Evolutionary conservation across 2,329 filamentous ascomycete species (phyloP).

Genomic region (Cercospora citrullina): DNA sequence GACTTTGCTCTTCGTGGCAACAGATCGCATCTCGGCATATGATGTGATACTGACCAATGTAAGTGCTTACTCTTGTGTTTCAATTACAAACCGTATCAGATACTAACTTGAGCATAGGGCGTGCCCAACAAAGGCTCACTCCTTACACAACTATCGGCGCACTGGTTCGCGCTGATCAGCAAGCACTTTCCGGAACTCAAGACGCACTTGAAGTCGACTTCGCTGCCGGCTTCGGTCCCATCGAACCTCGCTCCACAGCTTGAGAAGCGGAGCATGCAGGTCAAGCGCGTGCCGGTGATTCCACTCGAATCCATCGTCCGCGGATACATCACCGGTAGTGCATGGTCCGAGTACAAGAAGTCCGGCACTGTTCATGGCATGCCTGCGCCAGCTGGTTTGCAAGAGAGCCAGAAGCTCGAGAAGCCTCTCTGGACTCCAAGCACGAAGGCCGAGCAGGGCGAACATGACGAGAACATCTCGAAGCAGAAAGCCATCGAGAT

Average conservation of each 20-base stretch:
- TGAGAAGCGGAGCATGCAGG: constrained; percentile 72
- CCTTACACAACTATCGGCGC: constrained; percentile 65
- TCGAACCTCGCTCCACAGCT: constrained; percentile 35
- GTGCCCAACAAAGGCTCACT: constrained; percentile 68
- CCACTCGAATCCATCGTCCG: constrained; percentile 84
- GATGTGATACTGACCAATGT: constrained; percentile 86
- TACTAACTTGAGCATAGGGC: constrained; percentile 48
- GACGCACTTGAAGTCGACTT: constrained; percentile 63
- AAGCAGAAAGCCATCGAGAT: constrained; percentile 63
- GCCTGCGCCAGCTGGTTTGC: constrained; percentile 64
- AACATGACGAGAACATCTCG: constrained; percentile 83
- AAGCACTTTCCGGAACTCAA: constrained; percentile 57
- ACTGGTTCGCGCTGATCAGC: constrained; percentile 67
- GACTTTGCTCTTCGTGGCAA: constrained; percentile 78
- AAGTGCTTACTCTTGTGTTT: constrained; percentile 26
- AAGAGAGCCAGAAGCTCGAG: constrained; percentile 69
- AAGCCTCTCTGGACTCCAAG: constrained; percentile 74
- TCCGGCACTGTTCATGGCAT: constrained; percentile 79
- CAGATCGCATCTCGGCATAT: constrained; percentile 92
- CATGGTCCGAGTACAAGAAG: constrained; percentile 75
- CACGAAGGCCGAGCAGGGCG: constrained; percentile 78
- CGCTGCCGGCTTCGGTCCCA: constrained; percentile 56
- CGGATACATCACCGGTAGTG: constrained; percentile 84
- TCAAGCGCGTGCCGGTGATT: constrained; percentile 71
- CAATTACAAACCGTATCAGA: neutral